phyloP scores from a whole-genome alignment of 2,329 filamentous ascomycete species.

The Colletotrichum tamarilloi region DNA sequence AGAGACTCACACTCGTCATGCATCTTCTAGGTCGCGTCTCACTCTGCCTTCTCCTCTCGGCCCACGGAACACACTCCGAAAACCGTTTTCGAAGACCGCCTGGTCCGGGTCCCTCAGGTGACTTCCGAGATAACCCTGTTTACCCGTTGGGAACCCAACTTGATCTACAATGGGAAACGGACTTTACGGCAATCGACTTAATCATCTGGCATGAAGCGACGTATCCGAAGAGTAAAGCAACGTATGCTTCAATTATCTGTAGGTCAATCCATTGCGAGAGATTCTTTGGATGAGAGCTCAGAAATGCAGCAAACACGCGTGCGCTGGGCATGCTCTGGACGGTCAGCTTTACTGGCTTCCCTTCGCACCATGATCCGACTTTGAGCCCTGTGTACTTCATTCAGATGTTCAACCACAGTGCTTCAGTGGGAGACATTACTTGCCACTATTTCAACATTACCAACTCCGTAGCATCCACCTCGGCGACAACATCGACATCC shows the following conservation, averaged over 20 bases:
- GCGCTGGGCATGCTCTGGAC: background rate
- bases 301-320: background rate
- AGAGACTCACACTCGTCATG: background rate
- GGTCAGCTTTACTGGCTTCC: background rate
- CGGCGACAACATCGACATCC: background rate
- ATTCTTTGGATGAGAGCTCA: background rate
- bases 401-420: background rate
- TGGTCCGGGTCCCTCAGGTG: background rate
- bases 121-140: background rate
- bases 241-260: background rate
- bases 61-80: background rate
- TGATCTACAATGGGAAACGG: background rate
- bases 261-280: background rate
- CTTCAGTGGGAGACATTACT: background rate
- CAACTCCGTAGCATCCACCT: background rate
- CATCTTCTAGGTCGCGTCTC: background rate
- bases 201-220: background rate
- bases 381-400: background rate
- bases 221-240: background rate
- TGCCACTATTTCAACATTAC: background rate
- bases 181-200: background rate
- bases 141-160: background rate
- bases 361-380: background rate
- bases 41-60: background rate
- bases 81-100: background rate